These are phyloP conservation scores for Carex scoparia DNA, from an alignment of 176 grass and related monocot genomes.

Conservation along the genomic window DNA sequence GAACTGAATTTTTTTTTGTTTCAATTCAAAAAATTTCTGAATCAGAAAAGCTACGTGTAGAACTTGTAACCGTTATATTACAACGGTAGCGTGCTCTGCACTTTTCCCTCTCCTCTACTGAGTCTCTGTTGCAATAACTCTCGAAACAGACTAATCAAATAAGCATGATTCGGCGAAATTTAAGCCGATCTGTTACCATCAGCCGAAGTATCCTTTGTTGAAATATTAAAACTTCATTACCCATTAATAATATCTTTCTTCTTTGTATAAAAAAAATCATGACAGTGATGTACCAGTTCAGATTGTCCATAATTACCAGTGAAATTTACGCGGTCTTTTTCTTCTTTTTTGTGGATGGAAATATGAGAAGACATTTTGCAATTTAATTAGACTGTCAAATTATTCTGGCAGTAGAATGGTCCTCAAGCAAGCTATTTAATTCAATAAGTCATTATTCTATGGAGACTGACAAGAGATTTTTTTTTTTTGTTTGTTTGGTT, in stretches of 20 bases:
- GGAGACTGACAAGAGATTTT: not conserved
- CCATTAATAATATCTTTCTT: not conserved
- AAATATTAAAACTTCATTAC: not conserved
- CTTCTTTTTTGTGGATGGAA: not conserved
- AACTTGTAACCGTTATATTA: not conserved
- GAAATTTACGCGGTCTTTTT: not conserved
- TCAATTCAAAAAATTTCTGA: not conserved
- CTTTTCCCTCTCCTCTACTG: not conserved
- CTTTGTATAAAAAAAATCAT: not conserved
- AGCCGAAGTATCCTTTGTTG: not conserved
- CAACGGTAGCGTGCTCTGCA: not conserved
- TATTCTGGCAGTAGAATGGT: not conserved
- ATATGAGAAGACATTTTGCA: not conserved
- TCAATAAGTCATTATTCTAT: not conserved
- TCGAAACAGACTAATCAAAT: not conserved
- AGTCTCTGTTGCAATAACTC: constrained; percentile 3
- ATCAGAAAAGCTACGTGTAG: not conserved
- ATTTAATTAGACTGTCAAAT: not conserved
- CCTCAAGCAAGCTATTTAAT: not conserved
- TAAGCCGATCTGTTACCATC: not conserved
- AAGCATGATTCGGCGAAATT: not conserved
- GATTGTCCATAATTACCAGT: not conserved
- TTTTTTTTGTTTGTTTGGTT: not conserved
- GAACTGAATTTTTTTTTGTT: not conserved
- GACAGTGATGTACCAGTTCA: not conserved